phyloP scores from a whole-genome alignment of 768 basidiomycete genomes.

The Rhizopogon salebrosus region DNA sequence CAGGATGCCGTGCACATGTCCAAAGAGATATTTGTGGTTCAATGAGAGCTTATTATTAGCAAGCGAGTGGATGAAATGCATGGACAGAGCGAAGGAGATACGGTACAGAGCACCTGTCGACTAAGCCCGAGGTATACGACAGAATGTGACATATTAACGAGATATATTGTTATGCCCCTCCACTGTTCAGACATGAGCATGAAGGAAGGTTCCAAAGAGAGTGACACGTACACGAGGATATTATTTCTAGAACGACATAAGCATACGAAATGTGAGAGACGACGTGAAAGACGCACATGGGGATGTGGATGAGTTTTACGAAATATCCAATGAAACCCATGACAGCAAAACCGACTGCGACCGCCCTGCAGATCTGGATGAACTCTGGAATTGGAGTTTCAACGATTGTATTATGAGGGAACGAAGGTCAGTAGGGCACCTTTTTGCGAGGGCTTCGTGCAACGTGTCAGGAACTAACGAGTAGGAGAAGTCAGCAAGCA shows the following conservation, averaged over 20 bases:
- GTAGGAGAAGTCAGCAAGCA: conserved; percentile 7
- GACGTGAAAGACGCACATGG: conserved; percentile 63
- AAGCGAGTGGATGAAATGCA: not conserved
- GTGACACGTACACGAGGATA: conserved; percentile 83
- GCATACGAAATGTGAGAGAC: conserved; percentile 9
- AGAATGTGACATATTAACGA: conserved; percentile 5
- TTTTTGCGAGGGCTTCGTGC: conserved; percentile 95
- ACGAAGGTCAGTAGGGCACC: conserved; percentile 45
- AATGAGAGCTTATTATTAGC: not conserved
- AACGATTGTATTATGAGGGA: not conserved
- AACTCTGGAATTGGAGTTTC: conserved; percentile 59
- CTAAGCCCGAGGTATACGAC: conserved; percentile 10
- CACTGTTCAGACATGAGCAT: conserved; percentile 42
- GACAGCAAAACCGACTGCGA: conserved; percentile 94
- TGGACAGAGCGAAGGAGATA: conserved; percentile 12
- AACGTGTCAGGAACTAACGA: conserved; percentile 86
- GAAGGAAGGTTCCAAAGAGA: not conserved
- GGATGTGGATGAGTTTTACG: conserved; percentile 97
- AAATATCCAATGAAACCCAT: conserved; percentile 99
- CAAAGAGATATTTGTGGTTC: not conserved
- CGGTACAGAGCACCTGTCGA: conserved; percentile 13
- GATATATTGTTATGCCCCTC: conserved; percentile 59
- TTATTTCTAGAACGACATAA: conserved; percentile 65
- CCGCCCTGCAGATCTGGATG: conserved; percentile 89
- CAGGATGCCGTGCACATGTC: not conserved